phyloP scores from a whole-genome alignment of 2,329 filamentous ascomycete species.

The Penicillium oxalicum region DNA sequence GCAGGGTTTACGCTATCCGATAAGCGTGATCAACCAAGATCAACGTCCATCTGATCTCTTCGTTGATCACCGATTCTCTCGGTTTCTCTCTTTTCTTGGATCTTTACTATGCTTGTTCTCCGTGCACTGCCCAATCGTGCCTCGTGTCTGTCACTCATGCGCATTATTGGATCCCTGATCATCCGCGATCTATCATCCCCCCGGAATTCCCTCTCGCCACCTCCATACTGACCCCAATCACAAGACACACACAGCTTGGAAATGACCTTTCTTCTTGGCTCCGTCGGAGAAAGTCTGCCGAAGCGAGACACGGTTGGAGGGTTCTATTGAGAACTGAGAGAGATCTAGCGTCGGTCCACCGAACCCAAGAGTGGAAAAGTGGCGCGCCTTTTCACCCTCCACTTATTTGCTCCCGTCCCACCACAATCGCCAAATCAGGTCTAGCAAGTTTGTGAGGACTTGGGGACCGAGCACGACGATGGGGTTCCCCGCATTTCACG shows the following conservation, averaged over 20 bases:
- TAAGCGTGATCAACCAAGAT: too few relatives aligned
- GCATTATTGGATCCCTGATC: not conserved
- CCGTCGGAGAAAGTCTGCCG: conserved; percentile 1
- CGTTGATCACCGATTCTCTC: too few relatives aligned
- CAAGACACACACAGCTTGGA: not conserved
- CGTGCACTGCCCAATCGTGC: too few relatives aligned
- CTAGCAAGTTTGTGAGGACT: not conserved
- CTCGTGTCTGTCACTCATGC: too few relatives aligned
- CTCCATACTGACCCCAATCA: not conserved
- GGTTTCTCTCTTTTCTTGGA: too few relatives aligned
- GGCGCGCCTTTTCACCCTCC: not conserved
- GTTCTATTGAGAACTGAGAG: not conserved
- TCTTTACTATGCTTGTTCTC: too few relatives aligned
- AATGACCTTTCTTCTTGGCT: not conserved
- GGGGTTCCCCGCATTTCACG: too few relatives aligned
- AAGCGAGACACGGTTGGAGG: not conserved
- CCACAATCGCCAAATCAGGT: too few relatives aligned
- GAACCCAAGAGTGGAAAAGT: not conserved
- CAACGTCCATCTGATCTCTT: too few relatives aligned
- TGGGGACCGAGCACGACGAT: conserved; percentile 5
- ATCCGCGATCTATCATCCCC: not conserved
- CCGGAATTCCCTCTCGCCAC: not conserved
- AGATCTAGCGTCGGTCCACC: not conserved
- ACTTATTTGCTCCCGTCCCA: too few relatives aligned
- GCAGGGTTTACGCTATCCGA: too few relatives aligned